These are phyloP conservation scores for Coniochaeta pulveracea DNA, from an alignment of 2,329 filamentous ascomycete species.

Conservation along the genomic window DNA sequence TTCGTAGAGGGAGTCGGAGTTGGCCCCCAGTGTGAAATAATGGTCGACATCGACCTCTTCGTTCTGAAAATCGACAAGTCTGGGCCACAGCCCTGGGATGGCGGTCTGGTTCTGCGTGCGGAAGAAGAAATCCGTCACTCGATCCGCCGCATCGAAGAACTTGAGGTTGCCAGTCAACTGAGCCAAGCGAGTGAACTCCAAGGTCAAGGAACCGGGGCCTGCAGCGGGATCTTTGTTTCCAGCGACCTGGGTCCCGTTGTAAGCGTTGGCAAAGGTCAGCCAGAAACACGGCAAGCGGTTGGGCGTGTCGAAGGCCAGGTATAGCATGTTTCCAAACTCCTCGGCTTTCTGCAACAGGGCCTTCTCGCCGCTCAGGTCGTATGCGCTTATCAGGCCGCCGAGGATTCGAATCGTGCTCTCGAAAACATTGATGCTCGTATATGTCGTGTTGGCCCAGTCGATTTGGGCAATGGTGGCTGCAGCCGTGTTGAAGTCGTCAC, in stretches of 20 bases:
- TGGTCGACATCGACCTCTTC: conserved; percentile 24
- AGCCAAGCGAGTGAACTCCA: conserved; percentile 64
- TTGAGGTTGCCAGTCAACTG: conserved; percentile 61
- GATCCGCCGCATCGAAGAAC: conserved; percentile 64
- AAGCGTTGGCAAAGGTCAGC: conserved; percentile 29
- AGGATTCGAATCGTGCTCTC: conserved; percentile 47
- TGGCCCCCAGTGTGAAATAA: conserved; percentile 36
- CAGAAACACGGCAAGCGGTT: conserved; percentile 35
- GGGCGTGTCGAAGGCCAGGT: conserved; percentile 38
- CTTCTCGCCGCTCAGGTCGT: conserved; percentile 34
- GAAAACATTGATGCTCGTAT: conserved; percentile 40
- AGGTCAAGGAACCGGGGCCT: conserved; percentile 48
- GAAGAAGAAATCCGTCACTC: conserved; percentile 53
- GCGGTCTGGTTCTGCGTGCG: conserved; percentile 53
- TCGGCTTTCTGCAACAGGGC: conserved; percentile 34
- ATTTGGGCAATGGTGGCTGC: conserved; percentile 34
- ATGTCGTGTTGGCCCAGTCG: conserved; percentile 36
- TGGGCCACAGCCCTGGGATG: conserved; percentile 65
- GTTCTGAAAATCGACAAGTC: conserved; percentile 41
- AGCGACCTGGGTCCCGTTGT: conserved; percentile 21
- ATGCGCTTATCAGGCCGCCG: conserved; percentile 36
- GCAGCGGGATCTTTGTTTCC: conserved; percentile 26
- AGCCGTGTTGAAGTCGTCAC: conserved; percentile 39
- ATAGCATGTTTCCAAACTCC: conserved; percentile 39
- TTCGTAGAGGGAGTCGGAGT: conserved; percentile 43